Evolutionary conservation across 345 rosid genomes (phyloP).

Genomic region (Brassica nigra): DNA sequence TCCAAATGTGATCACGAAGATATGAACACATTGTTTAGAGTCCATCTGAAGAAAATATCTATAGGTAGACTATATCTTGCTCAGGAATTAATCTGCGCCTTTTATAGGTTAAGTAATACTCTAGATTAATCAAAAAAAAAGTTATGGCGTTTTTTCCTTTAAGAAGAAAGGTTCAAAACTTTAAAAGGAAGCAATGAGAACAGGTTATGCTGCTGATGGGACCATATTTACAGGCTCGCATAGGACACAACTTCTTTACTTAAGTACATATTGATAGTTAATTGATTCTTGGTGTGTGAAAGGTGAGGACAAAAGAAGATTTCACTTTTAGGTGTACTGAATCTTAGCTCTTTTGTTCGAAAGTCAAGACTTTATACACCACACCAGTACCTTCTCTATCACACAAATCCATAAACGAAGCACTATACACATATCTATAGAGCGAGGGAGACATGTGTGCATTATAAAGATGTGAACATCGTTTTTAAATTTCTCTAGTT

Average conservation of each 20-base stretch:
- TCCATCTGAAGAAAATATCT: too few species aligned
- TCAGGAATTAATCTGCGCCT: too few species aligned
- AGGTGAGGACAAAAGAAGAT: constrained; percentile 25
- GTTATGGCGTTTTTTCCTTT: too few species aligned
- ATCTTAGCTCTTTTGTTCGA: constrained; percentile 13
- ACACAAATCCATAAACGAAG: background rate
- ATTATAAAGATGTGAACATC: background rate
- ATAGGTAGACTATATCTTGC: too few species aligned
- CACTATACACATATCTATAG: background rate
- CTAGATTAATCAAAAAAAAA: too few species aligned
- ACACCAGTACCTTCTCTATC: background rate
- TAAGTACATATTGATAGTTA: background rate
- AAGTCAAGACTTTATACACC: constrained; percentile 11
- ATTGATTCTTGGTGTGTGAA: constrained; percentile 15
- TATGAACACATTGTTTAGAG: too few species aligned
- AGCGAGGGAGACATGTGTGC: constrained; percentile 5
- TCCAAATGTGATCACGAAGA: too few species aligned
- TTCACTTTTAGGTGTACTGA: constrained; percentile 25
- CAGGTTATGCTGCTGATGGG: background rate
- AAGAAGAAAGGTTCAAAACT: background rate
- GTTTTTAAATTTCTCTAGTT: too few species aligned
- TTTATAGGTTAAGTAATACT: too few species aligned
- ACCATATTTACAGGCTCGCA: background rate
- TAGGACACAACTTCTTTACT: background rate
- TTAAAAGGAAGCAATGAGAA: constrained; percentile 9